These are phyloP conservation scores for Hyaloscypha bicolor DNA, from an alignment of 495 filamentous ascomycete genomes.

Conservation along the genomic window DNA sequence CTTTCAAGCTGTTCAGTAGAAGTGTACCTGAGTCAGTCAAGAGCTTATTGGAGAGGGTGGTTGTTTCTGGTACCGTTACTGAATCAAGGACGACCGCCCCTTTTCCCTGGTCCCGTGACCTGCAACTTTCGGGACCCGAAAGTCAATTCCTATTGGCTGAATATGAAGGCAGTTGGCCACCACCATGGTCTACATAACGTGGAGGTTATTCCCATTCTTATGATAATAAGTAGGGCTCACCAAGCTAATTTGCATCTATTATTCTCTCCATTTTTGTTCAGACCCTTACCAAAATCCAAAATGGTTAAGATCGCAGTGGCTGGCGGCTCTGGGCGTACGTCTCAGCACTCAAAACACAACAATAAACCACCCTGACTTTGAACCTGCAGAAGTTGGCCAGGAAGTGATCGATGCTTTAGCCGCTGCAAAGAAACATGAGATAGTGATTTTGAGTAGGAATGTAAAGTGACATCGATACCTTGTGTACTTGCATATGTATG, in stretches of 20 bases:
- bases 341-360: not conserved
- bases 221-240: not conserved
- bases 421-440: slow-evolving; percentile 52
- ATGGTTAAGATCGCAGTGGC: slow-evolving; percentile 62
- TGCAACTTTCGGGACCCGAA: slow-evolving; percentile 23
- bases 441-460: slow-evolving; percentile 49
- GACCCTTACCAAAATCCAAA: slow-evolving; percentile 19
- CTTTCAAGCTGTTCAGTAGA: not conserved
- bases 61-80: not conserved
- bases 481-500: not conserved
- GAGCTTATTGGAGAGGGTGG: not conserved
- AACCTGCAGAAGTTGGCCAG: slow-evolving; percentile 47
- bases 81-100: not conserved
- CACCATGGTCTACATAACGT: not conserved
- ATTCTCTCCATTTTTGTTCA: slow-evolving; percentile 3
- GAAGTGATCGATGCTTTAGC: slow-evolving; percentile 58
- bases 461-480: slow-evolving; percentile 28
- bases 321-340: slow-evolving; percentile 53
- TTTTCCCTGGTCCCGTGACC: not conserved
- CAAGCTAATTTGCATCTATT: not conserved
- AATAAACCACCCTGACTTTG: not conserved
- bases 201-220: slow-evolving; percentile 5
- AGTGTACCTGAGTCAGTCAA: not conserved
- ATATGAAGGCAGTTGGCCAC: slow-evolving; percentile 1
- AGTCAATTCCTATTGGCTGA: slow-evolving; percentile 23